Percentiles rank a stretch among this genome's conserved stretches.
Evolutionary conservation across 2,329 filamentous ascomycete species (phyloP).

Genomic region (Leptographium wingfieldii): DNA sequence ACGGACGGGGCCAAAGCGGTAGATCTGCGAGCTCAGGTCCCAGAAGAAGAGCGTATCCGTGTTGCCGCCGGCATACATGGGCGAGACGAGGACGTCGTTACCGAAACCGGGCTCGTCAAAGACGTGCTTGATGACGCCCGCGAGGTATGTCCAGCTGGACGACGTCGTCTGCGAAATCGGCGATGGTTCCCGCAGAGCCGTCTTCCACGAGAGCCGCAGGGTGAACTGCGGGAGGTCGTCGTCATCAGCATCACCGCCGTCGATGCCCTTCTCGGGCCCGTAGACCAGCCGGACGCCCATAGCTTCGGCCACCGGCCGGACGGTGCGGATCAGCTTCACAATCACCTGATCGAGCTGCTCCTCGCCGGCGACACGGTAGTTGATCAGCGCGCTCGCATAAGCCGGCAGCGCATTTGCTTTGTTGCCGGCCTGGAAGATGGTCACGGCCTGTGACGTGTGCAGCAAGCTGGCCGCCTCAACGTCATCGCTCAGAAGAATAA

Average conservation of each 20-base stretch:
- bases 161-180: not conserved
- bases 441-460: constrained; percentile 47
- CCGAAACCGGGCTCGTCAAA: constrained; percentile 18
- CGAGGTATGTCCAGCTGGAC: not conserved
- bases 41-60: constrained; percentile 36
- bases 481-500: constrained; percentile 22
- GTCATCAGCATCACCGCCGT: not conserved
- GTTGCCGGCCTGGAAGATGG: constrained; percentile 46
- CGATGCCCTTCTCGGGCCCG: not conserved
- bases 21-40: constrained; percentile 32
- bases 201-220: not conserved
- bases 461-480: constrained; percentile 26
- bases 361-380: constrained; percentile 45
- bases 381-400: constrained; percentile 39
- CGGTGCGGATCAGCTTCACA: not conserved
- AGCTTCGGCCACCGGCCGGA: not conserved
- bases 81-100: constrained; percentile 36
- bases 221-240: not conserved
- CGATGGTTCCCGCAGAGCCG: not conserved
- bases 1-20: constrained; percentile 32
- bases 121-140: constrained; percentile 1
- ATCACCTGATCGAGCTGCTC: constrained; percentile 20
- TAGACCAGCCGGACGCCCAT: not conserved
- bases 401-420: constrained; percentile 58
- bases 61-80: constrained; percentile 34